Evolutionary conservation across 1,284 basidiomycete species (phyloP).

Genomic region (Moesziomyces parantarcticus): DNA sequence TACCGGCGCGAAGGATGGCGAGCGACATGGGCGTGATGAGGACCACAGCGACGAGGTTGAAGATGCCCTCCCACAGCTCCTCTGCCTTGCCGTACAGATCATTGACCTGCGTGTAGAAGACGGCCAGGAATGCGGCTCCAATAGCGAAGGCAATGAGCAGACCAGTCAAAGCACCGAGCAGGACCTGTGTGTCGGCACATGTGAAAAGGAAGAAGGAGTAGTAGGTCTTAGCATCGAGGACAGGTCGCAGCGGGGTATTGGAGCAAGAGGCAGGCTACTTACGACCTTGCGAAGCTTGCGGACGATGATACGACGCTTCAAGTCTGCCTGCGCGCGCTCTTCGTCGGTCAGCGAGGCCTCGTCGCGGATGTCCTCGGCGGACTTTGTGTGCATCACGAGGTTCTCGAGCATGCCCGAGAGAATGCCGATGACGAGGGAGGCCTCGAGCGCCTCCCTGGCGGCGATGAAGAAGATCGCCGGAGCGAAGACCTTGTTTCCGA

Average conservation of each 20-base stretch:
- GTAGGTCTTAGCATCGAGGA: neutral
- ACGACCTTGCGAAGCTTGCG: slow-evolving; percentile 56
- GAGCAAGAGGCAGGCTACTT: slow-evolving; percentile 9
- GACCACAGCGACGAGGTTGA: slow-evolving; percentile 62
- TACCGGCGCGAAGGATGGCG: slow-evolving; percentile 62
- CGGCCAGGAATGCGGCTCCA: slow-evolving; percentile 62
- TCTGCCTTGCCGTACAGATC: slow-evolving; percentile 71
- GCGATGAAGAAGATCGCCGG: slow-evolving; percentile 67
- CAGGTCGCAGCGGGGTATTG: neutral
- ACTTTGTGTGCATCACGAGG: slow-evolving; percentile 50
- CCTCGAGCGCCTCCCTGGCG: slow-evolving; percentile 64
- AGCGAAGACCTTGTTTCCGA: slow-evolving; percentile 64
- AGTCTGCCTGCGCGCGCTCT: slow-evolving; percentile 10
- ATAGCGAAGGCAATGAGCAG: slow-evolving; percentile 58
- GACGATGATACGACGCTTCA: slow-evolving; percentile 40
- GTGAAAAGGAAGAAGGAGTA: neutral
- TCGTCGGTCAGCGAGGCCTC: slow-evolving; percentile 15
- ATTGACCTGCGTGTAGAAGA: slow-evolving; percentile 69
- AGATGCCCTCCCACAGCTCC: slow-evolving; percentile 66
- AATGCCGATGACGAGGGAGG: slow-evolving; percentile 64
- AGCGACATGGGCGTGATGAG: slow-evolving; percentile 66
- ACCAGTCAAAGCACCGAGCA: slow-evolving; percentile 56
- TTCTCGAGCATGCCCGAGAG: slow-evolving; percentile 63
- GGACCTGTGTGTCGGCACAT: slow-evolving; percentile 3
- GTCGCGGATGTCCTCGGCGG: slow-evolving; percentile 11